These are phyloP conservation scores for Mycena albidolilacea DNA, from an alignment of 768 basidiomycete genomes.

Conservation along the genomic window DNA sequence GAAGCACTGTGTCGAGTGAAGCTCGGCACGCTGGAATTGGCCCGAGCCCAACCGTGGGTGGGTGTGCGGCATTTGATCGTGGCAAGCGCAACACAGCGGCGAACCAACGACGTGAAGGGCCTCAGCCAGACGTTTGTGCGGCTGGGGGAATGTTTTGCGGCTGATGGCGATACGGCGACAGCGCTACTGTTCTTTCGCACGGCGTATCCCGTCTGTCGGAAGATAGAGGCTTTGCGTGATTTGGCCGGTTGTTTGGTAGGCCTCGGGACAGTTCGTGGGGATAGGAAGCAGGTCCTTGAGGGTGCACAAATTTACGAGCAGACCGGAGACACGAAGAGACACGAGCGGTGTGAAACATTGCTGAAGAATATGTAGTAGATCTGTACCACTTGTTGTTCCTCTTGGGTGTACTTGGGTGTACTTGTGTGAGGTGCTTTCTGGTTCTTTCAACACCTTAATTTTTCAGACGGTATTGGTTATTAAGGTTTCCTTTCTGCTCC, in stretches of 20 bases:
- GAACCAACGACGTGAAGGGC: constrained; percentile 36
- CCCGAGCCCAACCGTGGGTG: constrained; percentile 22
- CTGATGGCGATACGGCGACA: constrained; percentile 16
- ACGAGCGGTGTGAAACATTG: constrained; percentile 10
- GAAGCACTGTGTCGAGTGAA: constrained; percentile 32
- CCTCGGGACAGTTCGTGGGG: constrained; percentile 23
- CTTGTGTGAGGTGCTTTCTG: neutral
- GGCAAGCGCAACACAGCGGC: constrained; percentile 31
- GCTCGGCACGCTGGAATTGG: constrained; percentile 33
- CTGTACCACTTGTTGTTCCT: no score
- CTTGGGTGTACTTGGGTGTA: no score
- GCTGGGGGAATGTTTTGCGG: constrained; percentile 34
- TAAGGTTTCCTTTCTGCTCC: neutral
- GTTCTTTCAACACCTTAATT: neutral
- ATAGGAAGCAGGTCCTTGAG: constrained; percentile 22
- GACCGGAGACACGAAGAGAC: constrained; percentile 28
- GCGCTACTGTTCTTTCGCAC: constrained; percentile 33
- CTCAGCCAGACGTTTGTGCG: constrained; percentile 37
- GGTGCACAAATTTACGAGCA: constrained; percentile 22
- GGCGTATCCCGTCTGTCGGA: constrained; percentile 33
- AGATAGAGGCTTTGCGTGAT: constrained; percentile 26
- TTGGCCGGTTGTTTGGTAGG: constrained; percentile 31
- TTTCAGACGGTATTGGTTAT: neutral
- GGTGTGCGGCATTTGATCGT: constrained; percentile 37
- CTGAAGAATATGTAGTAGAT: neutral